Conservation (phyloP, 208 protist species). For the Acanthamoeba lugdunensis region DNA sequence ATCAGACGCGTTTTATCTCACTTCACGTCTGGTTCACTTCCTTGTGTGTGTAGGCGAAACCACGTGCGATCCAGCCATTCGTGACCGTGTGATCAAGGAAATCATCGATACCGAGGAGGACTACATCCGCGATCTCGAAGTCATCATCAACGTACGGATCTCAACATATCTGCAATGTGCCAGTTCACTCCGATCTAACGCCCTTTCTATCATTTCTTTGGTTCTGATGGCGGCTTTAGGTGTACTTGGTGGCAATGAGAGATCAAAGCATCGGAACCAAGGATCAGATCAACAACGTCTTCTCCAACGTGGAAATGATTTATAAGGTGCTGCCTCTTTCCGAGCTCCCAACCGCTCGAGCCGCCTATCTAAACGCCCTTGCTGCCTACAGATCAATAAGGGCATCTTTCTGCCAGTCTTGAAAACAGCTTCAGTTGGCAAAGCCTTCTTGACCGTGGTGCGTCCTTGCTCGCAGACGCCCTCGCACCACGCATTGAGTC, state of each 20-base stretch:
- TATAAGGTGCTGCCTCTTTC: conserved; percentile 8
- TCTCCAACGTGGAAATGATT: conserved; percentile 74
- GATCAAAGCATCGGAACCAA: conserved; percentile 12
- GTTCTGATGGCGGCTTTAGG: background rate
- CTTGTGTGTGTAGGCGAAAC: background rate
- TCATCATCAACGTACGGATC: conserved; percentile 62
- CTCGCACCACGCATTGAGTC: background rate
- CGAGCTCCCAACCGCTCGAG: background rate
- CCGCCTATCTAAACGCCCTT: background rate
- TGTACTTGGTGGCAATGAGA: conserved; percentile 4
- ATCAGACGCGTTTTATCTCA: background rate
- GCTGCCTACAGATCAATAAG: conserved; percentile 24
- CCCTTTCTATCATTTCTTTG: too few species aligned
- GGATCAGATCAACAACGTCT: conserved; percentile 72
- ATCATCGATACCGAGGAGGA: conserved; percentile 75
- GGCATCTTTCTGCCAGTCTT: conserved; percentile 53
- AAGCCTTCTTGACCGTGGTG: conserved; percentile 71
- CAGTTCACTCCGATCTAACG: background rate
- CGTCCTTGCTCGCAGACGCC: background rate
- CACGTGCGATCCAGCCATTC: conserved; percentile 6
- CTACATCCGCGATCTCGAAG: conserved; percentile 73
- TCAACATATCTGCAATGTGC: background rate
- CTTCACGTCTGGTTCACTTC: background rate
- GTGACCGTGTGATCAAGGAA: conserved; percentile 69
- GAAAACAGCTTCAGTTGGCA: conserved; percentile 38